Evolutionary conservation across 2,329 filamentous ascomycete genomes (phyloP).

Genomic region (Epichloe gansuensis): DNA sequence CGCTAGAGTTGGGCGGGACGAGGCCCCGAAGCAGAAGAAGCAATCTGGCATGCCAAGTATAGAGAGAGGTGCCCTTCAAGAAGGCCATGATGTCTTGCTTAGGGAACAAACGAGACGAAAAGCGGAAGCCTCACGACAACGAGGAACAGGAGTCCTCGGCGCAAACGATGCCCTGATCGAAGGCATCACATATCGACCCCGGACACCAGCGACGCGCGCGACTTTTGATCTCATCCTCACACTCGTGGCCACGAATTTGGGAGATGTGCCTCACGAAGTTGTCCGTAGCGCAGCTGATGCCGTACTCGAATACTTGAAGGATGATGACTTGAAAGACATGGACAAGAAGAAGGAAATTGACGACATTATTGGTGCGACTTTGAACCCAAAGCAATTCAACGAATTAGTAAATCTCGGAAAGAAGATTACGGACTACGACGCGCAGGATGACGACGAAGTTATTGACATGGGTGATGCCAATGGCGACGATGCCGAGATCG

Average conservation of each 20-base stretch:
- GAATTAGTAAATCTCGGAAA: constrained; percentile 92
- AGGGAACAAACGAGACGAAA: constrained; percentile 81
- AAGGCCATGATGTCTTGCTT: constrained; percentile 72
- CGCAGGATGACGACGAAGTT: constrained; percentile 87
- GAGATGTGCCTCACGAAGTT: constrained; percentile 84
- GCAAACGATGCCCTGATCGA: constrained; percentile 80
- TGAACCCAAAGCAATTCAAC: constrained; percentile 87
- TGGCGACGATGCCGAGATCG: constrained; percentile 62
- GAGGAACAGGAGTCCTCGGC: constrained; percentile 67
- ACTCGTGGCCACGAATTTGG: constrained; percentile 74
- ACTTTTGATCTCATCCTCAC: constrained; percentile 93
- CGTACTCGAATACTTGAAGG: constrained; percentile 81
- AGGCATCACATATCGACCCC: constrained; percentile 80
- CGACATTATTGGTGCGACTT: constrained; percentile 71
- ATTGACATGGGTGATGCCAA: constrained; percentile 57
- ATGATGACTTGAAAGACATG: constrained; percentile 90
- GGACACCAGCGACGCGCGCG: constrained; percentile 79
- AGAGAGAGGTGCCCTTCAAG: constrained; percentile 61
- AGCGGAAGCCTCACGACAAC: constrained; percentile 52
- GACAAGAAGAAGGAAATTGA: constrained; percentile 98
- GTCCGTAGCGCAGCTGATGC: constrained; percentile 90
- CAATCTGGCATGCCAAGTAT: constrained; percentile 53
- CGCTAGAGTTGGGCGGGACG: constrained; percentile 63
- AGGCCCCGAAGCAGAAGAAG: constrained; percentile 72
- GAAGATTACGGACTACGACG: constrained; percentile 97